These are phyloP conservation scores for Sugiyamaella smithiae DNA, from an alignment of 805 yeast genomes.

Conservation along the genomic window DNA sequence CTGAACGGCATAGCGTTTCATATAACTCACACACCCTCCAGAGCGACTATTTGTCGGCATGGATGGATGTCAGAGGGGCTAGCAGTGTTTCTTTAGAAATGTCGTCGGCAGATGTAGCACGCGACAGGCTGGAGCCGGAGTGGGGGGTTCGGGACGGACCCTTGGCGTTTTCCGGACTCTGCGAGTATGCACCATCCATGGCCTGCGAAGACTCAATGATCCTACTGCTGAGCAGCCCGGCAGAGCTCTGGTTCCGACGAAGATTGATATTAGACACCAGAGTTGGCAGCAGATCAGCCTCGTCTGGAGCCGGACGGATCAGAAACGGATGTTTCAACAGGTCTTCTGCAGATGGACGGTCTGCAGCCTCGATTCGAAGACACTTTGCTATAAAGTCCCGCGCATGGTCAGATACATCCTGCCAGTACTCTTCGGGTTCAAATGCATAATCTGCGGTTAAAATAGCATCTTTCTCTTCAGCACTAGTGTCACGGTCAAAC, in stretches of 20 bases:
- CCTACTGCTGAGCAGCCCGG: constrained; percentile 10
- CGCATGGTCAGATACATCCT: constrained; percentile 49
- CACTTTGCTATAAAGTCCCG: constrained; percentile 57
- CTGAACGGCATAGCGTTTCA: too few relatives aligned
- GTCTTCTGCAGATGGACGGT: constrained; percentile 47
- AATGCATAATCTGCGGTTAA: constrained; percentile 53
- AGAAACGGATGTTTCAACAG: constrained; percentile 48
- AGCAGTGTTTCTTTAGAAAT: constrained; percentile 1
- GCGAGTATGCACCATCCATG: constrained; percentile 36
- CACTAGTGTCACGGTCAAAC: constrained; percentile 68
- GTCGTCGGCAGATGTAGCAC: constrained; percentile 12
- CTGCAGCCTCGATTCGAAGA: constrained; percentile 43
- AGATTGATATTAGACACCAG: constrained; percentile 27
- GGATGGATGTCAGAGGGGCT: constrained; percentile 4
- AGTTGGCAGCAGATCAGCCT: constrained; percentile 34
- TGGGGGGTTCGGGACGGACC: constrained; percentile 11
- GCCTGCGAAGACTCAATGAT: constrained; percentile 15
- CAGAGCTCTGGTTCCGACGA: constrained; percentile 15
- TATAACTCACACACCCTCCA: too few relatives aligned
- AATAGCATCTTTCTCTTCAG: constrained; percentile 67
- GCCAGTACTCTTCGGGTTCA: constrained; percentile 61
- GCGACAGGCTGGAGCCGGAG: constrained; percentile 8
- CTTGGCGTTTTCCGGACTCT: constrained; percentile 28
- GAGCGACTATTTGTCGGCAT: not conserved
- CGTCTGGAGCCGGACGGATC: constrained; percentile 11